Percentiles rank a stretch among this genome's conserved stretches.
These are phyloP conservation scores for Spongospora subterranea DNA, from an alignment of 208 protist genomes.

Conservation along the genomic window DNA sequence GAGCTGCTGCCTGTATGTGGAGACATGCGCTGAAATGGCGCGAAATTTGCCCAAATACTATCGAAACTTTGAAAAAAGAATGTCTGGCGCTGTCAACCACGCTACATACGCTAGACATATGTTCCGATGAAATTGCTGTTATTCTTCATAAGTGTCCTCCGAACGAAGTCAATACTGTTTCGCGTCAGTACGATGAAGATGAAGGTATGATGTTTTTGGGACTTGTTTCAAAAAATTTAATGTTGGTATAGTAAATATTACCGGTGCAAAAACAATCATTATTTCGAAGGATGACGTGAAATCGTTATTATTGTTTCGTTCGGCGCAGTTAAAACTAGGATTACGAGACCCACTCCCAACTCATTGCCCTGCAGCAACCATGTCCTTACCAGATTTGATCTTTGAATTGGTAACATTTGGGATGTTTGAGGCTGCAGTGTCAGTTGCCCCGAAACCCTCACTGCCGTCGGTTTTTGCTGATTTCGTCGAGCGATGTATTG, in stretches of 20 bases:
- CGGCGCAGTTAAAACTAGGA: background rate
- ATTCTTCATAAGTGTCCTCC: background rate
- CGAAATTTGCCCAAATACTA: background rate
- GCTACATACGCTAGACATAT: background rate
- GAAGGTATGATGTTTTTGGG: background rate
- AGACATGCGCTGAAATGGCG: background rate
- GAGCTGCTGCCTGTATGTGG: background rate
- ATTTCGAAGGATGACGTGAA: background rate
- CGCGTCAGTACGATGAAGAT: background rate
- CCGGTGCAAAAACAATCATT: background rate
- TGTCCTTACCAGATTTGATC: background rate
- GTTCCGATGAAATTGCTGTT: background rate
- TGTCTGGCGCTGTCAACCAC: background rate
- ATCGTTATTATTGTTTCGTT: background rate
- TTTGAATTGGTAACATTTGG: background rate
- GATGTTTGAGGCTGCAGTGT: background rate
- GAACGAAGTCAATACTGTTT: background rate
- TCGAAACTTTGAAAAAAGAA: background rate
- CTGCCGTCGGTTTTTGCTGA: background rate
- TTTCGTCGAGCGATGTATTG: background rate
- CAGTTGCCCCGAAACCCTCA: background rate
- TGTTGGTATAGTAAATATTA: background rate
- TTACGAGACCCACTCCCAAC: background rate
- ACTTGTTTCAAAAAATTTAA: background rate
- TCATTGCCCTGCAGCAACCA: background rate